These are phyloP conservation scores for Pseudogymnoascus sp. DNA, from an alignment of 2,329 filamentous ascomycete genomes.

Conservation along the genomic window DNA sequence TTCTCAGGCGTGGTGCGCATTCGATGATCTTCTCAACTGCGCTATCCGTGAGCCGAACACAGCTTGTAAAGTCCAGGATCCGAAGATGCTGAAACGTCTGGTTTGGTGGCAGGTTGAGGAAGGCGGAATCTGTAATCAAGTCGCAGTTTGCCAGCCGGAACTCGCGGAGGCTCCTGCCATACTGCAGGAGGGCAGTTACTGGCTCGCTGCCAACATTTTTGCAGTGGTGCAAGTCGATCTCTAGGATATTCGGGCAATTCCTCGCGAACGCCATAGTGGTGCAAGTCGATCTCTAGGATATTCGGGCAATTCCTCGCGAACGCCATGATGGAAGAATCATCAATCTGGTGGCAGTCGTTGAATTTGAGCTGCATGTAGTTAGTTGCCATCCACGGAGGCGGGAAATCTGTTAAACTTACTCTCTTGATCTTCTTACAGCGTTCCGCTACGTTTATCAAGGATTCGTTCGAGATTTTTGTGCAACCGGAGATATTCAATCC, in stretches of 20 bases:
- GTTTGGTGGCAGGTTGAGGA: conserved; percentile 64
- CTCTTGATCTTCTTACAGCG: conserved; percentile 82
- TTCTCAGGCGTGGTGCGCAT: conserved; percentile 78
- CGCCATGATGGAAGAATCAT: conserved; percentile 71
- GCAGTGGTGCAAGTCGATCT: conserved; percentile 91
- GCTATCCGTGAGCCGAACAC: conserved; percentile 72
- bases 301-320: conserved; percentile 86
- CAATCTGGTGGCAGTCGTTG: conserved; percentile 82
- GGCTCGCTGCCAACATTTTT: conserved; percentile 72
- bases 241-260: conserved; percentile 85
- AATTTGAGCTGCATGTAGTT: conserved; percentile 65
- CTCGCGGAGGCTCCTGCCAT: conserved; percentile 79
- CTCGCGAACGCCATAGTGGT: conserved; percentile 79
- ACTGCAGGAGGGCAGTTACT: conserved; percentile 70
- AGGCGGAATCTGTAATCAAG: conserved; percentile 79
- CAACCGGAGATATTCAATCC: conserved; percentile 90
- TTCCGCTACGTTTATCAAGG: conserved; percentile 70
- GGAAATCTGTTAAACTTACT: conserved; percentile 41
- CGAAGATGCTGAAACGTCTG: conserved; percentile 77
- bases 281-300: conserved; percentile 94
- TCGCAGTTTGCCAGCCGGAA: conserved; percentile 79
- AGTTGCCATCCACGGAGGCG: conserved; percentile 12
- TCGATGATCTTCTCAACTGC: conserved; percentile 83
- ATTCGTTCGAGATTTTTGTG: conserved; percentile 75
- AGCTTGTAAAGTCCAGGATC: conserved; percentile 90